Conservation (phyloP, 148 eudicot genomes). For the Arbutus unedo region DNA sequence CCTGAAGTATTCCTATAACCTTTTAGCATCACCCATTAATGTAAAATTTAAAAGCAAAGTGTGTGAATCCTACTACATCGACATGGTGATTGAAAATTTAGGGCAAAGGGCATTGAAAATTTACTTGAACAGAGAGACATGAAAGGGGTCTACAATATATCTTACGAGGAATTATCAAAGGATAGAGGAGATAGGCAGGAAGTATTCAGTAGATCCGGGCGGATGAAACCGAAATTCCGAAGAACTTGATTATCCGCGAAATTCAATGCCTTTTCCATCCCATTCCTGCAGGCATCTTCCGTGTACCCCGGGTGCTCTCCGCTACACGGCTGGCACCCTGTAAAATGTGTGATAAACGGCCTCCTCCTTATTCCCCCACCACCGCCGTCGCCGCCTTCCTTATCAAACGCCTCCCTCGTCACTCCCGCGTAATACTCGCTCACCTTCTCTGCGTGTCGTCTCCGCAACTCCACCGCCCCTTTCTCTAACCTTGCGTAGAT, state of each 20-base stretch:
- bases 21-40: no score
- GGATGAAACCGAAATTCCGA: slow-evolving; percentile 20
- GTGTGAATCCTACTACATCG: no score
- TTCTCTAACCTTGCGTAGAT: slow-evolving; percentile 29
- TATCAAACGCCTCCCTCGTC: slow-evolving; percentile 18
- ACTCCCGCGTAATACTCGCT: slow-evolving; percentile 28
- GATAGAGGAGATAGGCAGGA: not conserved
- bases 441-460: slow-evolving; percentile 57
- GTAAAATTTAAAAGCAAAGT: no score
- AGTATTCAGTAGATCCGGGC: not conserved
- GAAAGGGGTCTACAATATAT: no score
- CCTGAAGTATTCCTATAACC: no score
- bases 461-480: slow-evolving; percentile 26
- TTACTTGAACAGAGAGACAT: no score
- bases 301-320: slow-evolving; percentile 2
- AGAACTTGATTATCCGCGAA: slow-evolving; percentile 27
- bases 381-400: slow-evolving; percentile 14
- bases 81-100: no score
- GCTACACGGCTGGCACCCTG: not conserved
- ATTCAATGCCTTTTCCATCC: slow-evolving; percentile 13
- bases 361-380: not conserved
- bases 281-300: not conserved
- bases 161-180: not conserved
- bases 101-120: no score
- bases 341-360: not conserved